A percentile compares a stretch with the other conserved stretches of the same genome.
Conservation (phyloP, 2,329 filamentous ascomycete genomes). For the Alternaria incomplexa region DNA sequence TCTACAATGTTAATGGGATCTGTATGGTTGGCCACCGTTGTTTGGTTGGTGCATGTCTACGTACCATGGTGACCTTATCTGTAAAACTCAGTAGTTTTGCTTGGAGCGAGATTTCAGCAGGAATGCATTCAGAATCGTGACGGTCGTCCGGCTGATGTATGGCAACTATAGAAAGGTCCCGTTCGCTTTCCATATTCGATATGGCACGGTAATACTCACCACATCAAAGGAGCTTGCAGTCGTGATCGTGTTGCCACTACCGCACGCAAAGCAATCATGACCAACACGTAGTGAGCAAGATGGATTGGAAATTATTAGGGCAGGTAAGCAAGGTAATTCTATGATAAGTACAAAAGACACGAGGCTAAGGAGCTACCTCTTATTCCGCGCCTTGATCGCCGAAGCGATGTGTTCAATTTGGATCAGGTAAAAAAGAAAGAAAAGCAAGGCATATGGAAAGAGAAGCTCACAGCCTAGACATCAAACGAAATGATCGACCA, state of each 20-base stretch:
- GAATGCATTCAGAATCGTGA: background rate
- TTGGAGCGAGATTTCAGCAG: background rate
- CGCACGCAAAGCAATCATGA: background rate
- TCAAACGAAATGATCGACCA: slow-evolving; percentile 17
- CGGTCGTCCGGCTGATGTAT: background rate
- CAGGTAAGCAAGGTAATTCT: slow-evolving; percentile 8
- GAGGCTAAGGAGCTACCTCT: slow-evolving; percentile 8
- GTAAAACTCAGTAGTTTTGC: background rate
- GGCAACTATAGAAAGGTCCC: background rate
- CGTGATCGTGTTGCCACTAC: background rate
- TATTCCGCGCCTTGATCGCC: slow-evolving; percentile 10
- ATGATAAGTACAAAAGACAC: slow-evolving; percentile 13
- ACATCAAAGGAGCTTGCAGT: background rate
- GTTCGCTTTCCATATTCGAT: background rate
- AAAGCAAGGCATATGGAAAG: slow-evolving; percentile 11
- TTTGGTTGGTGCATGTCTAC: background rate
- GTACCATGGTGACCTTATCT: background rate
- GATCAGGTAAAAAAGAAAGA: slow-evolving; percentile 7
- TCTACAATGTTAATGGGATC: background rate
- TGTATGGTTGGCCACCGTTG: background rate
- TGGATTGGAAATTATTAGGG: slow-evolving; percentile 1
- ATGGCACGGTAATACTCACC: background rate
- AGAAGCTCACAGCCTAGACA: slow-evolving; percentile 15
- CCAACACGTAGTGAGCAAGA: background rate
- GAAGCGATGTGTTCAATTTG: slow-evolving; percentile 21